Evolutionary conservation across 305 asterid genomes (phyloP).

Genomic region (Fraxinus velutina): DNA sequence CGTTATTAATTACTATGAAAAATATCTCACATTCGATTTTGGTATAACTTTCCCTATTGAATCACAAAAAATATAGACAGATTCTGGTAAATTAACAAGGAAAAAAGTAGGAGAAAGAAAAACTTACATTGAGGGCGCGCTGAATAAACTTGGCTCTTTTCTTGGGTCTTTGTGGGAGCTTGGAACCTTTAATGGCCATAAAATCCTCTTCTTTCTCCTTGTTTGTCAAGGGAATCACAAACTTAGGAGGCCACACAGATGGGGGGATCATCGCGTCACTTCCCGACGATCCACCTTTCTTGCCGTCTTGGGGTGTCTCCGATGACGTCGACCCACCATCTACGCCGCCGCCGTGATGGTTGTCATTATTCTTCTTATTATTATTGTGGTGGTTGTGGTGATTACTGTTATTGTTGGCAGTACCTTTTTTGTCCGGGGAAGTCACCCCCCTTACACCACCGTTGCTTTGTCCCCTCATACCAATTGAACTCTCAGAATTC

Average conservation of each 20-base stretch:
- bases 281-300: constrained; percentile 61
- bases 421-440: constrained; percentile 65
- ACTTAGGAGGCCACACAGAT: constrained; percentile 78
- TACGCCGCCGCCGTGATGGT: constrained; percentile 21
- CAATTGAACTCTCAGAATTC: constrained; percentile 69
- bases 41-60: background rate
- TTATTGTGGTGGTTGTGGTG: constrained; percentile 26
- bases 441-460: constrained; percentile 58
- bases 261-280: constrained; percentile 48
- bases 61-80: background rate
- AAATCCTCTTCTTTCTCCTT: constrained; percentile 97
- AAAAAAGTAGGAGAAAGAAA: background rate
- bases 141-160: constrained; percentile 83
- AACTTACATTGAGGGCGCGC: constrained; percentile 82
- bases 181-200: constrained; percentile 85
- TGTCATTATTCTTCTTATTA: constrained; percentile 30
- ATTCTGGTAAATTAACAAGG: background rate
- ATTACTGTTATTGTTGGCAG: constrained; percentile 25
- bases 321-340: constrained; percentile 81
- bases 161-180: constrained; percentile 93
- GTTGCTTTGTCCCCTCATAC: constrained; percentile 82
- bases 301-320: constrained; percentile 55
- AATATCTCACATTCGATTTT: background rate
- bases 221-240: constrained; percentile 72
- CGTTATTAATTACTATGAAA: background rate